Evolutionary conservation across 495 filamentous ascomycete genomes (phyloP), one percentile per base, ranked within the genome.

Genomic region (Cladorrhinum samala): DNA sequence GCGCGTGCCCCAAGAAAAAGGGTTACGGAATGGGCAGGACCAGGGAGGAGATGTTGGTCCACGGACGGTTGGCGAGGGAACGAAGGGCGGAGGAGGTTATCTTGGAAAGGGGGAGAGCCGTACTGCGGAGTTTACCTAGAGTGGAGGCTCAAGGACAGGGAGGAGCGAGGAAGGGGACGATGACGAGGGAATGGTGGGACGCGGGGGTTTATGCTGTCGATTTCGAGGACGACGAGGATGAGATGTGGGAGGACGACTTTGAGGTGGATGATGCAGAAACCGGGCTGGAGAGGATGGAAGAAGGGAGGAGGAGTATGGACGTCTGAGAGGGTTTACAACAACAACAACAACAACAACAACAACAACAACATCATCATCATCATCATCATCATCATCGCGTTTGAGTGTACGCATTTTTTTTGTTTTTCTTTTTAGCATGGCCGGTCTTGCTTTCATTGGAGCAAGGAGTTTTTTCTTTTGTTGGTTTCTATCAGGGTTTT

Each of bases 11-110:
- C 54, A 49, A 8, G 52, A 55, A 24, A 47, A 27, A 30, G 33
- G 54, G 25, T 13, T 27, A 54, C 46, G 40, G 54, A 4, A 52
- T 52, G 13, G 74, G 74, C 0, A 62, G 74, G 9, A 70, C 62
- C 11, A 60, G 69, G 44, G 74, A 78, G 49, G 77, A 81, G 54
- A 68, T 71, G 64, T 58, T 70, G 30, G 63, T 69, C 20, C 74
- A 78, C 46, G 70, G 72, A 9, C 53, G 68, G 56, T 57, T 67
- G 37, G 76, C 77, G 24, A 67, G 74, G 40, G 52, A 56, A 41
- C 49, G 76, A 30, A 52, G 75, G 36, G 70, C 72, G 9, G 64
- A 66, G 40, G 76, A 78, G 56, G 62, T 56, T 42, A 44, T 66
- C 25, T 1, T 38, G 45, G 44, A 61, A 56, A 36, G 50, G 36